phyloP scores from a whole-genome alignment of 495 filamentous ascomycete species.

The Penicillium herquei region DNA sequence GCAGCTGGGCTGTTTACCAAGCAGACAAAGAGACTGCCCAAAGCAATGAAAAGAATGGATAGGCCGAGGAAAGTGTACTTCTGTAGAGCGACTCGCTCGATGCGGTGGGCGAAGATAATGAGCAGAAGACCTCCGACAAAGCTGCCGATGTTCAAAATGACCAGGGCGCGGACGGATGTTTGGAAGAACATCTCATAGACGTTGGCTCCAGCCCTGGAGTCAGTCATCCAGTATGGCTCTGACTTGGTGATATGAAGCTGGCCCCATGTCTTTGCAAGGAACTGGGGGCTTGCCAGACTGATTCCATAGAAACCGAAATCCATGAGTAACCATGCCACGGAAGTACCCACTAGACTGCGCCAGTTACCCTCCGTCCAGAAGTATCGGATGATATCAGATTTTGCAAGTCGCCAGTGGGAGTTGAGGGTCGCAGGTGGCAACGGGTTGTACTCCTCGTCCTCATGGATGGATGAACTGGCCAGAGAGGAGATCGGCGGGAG shows the following conservation, averaged over 20 bases:
- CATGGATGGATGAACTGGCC: conserved; percentile 25
- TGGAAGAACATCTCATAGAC: conserved; percentile 42
- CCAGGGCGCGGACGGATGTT: conserved; percentile 37
- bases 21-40: conserved; percentile 48
- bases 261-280: conserved; percentile 44
- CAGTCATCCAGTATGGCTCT: conserved; percentile 39
- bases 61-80: conserved; percentile 49
- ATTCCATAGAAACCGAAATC: conserved; percentile 60
- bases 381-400: conserved; percentile 45
- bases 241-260: conserved; percentile 29
- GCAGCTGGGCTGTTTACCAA: conserved; percentile 39
- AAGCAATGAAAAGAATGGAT: conserved; percentile 46
- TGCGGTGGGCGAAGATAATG: conserved; percentile 42
- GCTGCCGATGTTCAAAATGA: conserved; percentile 46
- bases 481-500: conserved; percentile 25
- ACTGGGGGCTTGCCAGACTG: conserved; percentile 46
- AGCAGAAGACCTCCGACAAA: conserved; percentile 45
- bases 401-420: conserved; percentile 42
- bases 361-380: conserved; percentile 53
- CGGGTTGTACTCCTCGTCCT: conserved; percentile 18
- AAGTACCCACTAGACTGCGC: conserved; percentile 49
- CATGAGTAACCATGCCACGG: conserved; percentile 49
- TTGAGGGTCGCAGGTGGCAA: conserved; percentile 40
- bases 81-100: conserved; percentile 48
- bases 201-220: conserved; percentile 27